Conservation (phyloP, 192 early-diverging fungal genomes). For the Coemansia biformis region DNA sequence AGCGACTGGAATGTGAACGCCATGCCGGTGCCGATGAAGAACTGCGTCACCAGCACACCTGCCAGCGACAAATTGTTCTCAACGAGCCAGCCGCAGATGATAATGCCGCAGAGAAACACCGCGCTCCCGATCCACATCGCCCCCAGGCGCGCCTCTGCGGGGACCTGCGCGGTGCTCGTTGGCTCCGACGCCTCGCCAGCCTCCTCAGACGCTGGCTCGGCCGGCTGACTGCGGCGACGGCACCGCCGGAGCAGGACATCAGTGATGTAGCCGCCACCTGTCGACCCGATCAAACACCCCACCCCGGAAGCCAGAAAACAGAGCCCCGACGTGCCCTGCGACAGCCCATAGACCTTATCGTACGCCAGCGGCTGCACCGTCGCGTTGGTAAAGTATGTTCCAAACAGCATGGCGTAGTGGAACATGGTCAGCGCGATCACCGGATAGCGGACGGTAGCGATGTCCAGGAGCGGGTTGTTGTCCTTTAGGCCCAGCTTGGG, state of each 20-base stretch:
- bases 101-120: constrained; percentile 23
- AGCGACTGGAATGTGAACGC: constrained; percentile 38
- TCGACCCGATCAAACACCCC: constrained; percentile 42
- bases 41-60: constrained; percentile 33
- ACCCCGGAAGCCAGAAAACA: constrained; percentile 50
- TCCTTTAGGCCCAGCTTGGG: constrained; percentile 9
- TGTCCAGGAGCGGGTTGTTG: constrained; percentile 40
- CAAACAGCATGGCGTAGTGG: constrained; percentile 49
- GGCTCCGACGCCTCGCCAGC: too few relatives aligned
- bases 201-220: background rate
- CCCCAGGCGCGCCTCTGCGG: constrained; percentile 37
- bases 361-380: constrained; percentile 47
- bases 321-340: constrained; percentile 43
- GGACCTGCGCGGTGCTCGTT: background rate
- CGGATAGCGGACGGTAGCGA: constrained; percentile 28
- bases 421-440: constrained; percentile 30
- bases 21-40: constrained; percentile 44
- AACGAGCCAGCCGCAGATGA: constrained; percentile 41
- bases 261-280: constrained; percentile 37
- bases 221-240: background rate
- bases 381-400: constrained; percentile 49
- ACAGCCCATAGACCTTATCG: constrained; percentile 35
- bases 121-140: constrained; percentile 30
- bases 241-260: constrained; percentile 25
- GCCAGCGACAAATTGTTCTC: constrained; percentile 23